These are phyloP conservation scores for Arthrobotrys musiformis DNA, from an alignment of 2,329 filamentous ascomycete species.

Conservation along the genomic window DNA sequence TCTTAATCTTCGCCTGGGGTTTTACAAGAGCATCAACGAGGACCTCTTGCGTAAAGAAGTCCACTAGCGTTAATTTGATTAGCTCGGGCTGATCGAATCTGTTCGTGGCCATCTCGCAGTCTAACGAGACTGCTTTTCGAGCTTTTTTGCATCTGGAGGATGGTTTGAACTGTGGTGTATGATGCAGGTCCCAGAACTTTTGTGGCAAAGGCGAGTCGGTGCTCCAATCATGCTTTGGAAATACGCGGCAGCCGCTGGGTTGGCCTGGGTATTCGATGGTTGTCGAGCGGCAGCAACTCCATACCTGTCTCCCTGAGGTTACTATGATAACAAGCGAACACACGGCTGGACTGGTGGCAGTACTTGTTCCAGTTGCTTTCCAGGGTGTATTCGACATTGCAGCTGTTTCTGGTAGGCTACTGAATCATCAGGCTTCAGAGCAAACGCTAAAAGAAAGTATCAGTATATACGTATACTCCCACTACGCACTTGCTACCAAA, in stretches of 20 bases:
- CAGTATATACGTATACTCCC: neutral
- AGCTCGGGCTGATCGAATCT: slow-evolving; percentile 66
- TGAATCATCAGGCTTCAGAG: slow-evolving; percentile 32
- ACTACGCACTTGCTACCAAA: too few species aligned
- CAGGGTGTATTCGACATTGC: slow-evolving; percentile 38
- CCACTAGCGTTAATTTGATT: slow-evolving; percentile 67
- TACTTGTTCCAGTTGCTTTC: slow-evolving; percentile 30
- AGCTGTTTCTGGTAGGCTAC: slow-evolving; percentile 15
- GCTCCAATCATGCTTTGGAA: slow-evolving; percentile 37
- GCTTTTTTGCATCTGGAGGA: neutral
- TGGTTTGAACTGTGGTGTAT: slow-evolving; percentile 29
- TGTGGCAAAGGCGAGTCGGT: slow-evolving; percentile 34
- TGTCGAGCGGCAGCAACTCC: slow-evolving; percentile 36
- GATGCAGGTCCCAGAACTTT: slow-evolving; percentile 45
- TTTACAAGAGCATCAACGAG: slow-evolving; percentile 68
- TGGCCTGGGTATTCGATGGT: slow-evolving; percentile 31
- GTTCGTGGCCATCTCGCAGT: slow-evolving; percentile 70
- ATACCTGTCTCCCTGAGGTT: neutral
- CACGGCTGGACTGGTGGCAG: neutral
- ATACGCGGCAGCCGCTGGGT: slow-evolving; percentile 32
- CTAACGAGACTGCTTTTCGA: slow-evolving; percentile 64
- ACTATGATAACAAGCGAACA: neutral
- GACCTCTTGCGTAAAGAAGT: slow-evolving; percentile 66
- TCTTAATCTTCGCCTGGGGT: slow-evolving; percentile 65
- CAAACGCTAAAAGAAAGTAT: slow-evolving; percentile 25